Base-by-base conservation (phyloP, 768 basidiomycete species). In the Fibroporia radiculosa region DNA sequence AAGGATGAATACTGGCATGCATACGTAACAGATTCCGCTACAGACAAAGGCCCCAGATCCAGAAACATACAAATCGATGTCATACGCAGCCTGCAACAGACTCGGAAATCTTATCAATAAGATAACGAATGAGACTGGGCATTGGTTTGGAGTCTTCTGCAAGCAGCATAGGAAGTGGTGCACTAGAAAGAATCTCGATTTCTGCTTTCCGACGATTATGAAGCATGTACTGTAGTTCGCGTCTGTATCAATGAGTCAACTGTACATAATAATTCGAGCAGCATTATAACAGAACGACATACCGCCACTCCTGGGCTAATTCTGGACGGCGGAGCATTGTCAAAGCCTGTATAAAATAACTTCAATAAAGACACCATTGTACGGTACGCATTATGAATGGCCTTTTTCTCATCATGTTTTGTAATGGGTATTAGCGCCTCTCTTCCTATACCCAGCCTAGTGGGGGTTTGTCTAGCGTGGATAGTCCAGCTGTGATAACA, bases 131-230 rank as follows among this genome's bases (percentile, higher is more conserved):
- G n/a, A 63, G 46, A 18, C 54, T 48, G 29, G 45, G 36, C 35
- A 39, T 20, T 36, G 34, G 20, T 40, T 42, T 43, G 41, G 50
- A 26, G 32, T 8, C 29, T 8, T 31, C 10, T 8, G 29, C 29
- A 31, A 8, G 10, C 29, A n/a, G 38, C 11, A 11, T 40, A 13
- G 18, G 34, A 23, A 33, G 42, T 16, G 23, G 37, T 29, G 12
- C 28, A 40, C 51, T 40, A 31, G 55, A 63, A 27, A 89, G 57
- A 32, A 87, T 71, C 59, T 98, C 90, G 37, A 93, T 93, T 63
- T 98, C 95, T 3, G 93, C 93, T 63, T 97, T 97, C 35, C 82
- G 78, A n/a, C 87, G 77, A 4, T 66, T 69, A 57, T 86, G 80
- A 27, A 97, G 62, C 76, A 96, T 89, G 51, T 78, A 70, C 60